Conservation (phyloP, 2,329 filamentous ascomycete genomes). For the Dryadomyces quercus-mongolicae region DNA sequence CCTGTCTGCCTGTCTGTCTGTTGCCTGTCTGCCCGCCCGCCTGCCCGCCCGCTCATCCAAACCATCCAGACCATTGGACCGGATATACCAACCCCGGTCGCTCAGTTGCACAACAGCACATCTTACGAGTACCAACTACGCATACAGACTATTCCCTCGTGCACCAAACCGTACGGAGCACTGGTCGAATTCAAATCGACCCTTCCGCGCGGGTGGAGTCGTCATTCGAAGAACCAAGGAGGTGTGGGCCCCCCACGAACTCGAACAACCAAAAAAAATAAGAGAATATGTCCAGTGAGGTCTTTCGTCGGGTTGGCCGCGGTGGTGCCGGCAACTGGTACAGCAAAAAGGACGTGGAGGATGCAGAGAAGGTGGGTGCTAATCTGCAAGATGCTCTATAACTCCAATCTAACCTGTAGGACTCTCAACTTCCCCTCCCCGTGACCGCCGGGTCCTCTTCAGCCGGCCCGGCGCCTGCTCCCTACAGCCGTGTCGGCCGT, state of each 20-base stretch:
- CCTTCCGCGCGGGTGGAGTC: not conserved
- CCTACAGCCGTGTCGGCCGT: slow-evolving; percentile 35
- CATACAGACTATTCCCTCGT: too few species aligned
- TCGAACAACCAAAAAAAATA: not conserved
- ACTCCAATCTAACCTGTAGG: too few species aligned
- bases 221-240: not conserved
- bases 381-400: too few species aligned
- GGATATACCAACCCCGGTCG: not conserved
- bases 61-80: not conserved
- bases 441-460: slow-evolving; percentile 3
- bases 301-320: slow-evolving; percentile 41
- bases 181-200: too few species aligned
- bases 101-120: too few species aligned
- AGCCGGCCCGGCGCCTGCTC: slow-evolving; percentile 7
- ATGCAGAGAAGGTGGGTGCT: slow-evolving; percentile 9
- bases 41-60: too few species aligned
- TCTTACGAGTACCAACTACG: too few species aligned
- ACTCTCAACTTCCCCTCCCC: too few species aligned
- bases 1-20: too few species aligned
- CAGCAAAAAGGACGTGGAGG: slow-evolving; percentile 32
- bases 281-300: slow-evolving; percentile 24
- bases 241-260: not conserved
- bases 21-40: too few species aligned
- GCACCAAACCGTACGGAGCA: too few species aligned
- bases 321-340: slow-evolving; percentile 55